phyloP scores from a whole-genome alignment of 805 yeast species.

The Yamadazyma paraphyllophila region DNA sequence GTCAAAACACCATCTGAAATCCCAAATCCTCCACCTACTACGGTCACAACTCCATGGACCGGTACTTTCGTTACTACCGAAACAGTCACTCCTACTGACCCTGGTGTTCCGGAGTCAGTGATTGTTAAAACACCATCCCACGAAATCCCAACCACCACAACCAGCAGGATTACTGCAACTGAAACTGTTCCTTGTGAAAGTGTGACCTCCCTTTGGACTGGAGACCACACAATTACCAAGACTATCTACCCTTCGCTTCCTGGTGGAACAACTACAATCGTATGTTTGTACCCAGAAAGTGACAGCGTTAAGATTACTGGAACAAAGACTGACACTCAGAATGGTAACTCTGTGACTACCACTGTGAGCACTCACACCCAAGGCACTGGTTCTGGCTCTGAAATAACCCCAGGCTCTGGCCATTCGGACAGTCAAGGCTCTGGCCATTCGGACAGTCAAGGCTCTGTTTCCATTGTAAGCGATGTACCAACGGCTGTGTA shows the following conservation, averaged over 20 bases:
- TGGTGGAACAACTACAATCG: not conserved
- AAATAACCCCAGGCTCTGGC: too few species aligned
- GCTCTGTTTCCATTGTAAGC: too few species aligned
- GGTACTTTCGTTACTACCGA: not conserved
- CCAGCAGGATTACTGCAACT: not conserved
- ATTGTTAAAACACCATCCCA: not conserved
- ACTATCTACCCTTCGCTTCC: not conserved
- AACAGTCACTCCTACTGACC: not conserved
- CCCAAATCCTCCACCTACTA: not conserved
- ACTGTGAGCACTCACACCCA: too few species aligned
- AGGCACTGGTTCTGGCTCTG: too few species aligned
- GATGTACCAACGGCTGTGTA: too few species aligned
- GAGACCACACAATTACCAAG: not conserved
- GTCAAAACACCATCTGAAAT: not conserved
- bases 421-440: too few species aligned
- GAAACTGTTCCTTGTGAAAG: not conserved
- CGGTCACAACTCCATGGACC: not conserved
- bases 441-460: too few species aligned
- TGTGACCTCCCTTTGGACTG: not conserved
- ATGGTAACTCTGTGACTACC: too few species aligned
- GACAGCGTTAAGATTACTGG: not conserved
- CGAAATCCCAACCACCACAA: not conserved
- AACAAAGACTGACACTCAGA: too few species aligned
- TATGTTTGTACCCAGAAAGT: not conserved
- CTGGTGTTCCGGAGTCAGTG: not conserved